These are phyloP conservation scores for Dactylellina leptospora DNA, from an alignment of 2,329 filamentous ascomycete species.

Conservation along the genomic window DNA sequence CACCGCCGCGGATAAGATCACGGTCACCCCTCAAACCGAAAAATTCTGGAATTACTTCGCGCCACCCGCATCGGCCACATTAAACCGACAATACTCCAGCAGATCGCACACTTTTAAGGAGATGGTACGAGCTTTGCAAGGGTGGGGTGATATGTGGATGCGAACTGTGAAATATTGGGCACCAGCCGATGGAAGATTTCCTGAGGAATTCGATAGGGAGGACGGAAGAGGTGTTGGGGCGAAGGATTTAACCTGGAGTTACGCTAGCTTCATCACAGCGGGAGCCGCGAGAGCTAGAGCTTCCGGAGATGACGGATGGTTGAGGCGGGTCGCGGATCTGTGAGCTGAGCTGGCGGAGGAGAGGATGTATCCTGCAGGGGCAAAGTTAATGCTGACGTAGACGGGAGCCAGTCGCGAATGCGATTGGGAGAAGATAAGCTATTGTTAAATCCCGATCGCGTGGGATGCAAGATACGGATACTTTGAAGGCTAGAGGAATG, in stretches of 20 bases:
- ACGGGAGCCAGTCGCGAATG: background rate
- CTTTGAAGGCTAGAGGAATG: background rate
- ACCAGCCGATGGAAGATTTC: constrained; percentile 64
- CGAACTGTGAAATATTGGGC: constrained; percentile 46
- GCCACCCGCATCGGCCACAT: constrained; percentile 16
- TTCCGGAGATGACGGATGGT: constrained; percentile 22
- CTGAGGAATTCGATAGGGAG: constrained; percentile 63
- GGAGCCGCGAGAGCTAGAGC: constrained; percentile 53
- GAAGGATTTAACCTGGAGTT: constrained; percentile 75
- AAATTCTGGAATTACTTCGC: constrained; percentile 69
- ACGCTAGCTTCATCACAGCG: constrained; percentile 73
- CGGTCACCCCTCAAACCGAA: constrained; percentile 71
- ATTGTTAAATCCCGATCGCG: constrained; percentile 9
- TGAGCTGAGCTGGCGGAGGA: constrained; percentile 9
- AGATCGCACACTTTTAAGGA: constrained; percentile 44
- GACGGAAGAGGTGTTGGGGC: constrained; percentile 62
- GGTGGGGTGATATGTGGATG: constrained; percentile 53
- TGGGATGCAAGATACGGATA: background rate
- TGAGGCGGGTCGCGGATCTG: constrained; percentile 37
- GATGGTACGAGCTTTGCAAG: constrained; percentile 43
- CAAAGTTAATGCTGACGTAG: constrained; percentile 3
- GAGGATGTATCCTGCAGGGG: constrained; percentile 5
- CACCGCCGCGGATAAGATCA: constrained; percentile 71
- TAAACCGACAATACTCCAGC: constrained; percentile 26
- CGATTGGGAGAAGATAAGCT: constrained; percentile 21